These are phyloP conservation scores for Chiua virens DNA, from an alignment of 768 basidiomycete species.

Conservation along the genomic window DNA sequence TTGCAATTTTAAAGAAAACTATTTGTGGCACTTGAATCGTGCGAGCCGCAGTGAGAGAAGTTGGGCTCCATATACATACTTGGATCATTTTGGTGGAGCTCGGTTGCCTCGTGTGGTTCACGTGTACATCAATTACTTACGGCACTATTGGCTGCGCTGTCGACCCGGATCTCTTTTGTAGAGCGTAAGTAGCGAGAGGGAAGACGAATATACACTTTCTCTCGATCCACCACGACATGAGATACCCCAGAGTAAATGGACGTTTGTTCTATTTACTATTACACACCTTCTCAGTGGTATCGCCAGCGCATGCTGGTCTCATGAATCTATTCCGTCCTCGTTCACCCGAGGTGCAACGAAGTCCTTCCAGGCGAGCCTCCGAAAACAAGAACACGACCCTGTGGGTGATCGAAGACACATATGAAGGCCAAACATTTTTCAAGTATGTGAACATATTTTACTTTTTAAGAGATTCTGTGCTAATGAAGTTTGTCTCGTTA, in stretches of 20 bases:
- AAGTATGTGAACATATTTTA: conserved; percentile 46
- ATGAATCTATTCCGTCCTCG: conserved; percentile 2
- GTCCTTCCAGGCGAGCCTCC: conserved; percentile 16
- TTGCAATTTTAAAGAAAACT: conserved; percentile 11
- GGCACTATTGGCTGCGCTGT: conserved; percentile 16
- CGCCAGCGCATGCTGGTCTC: conserved; percentile 13
- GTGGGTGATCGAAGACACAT: conserved; percentile 70
- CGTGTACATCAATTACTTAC: conserved; percentile 19
- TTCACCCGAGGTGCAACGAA: not conserved
- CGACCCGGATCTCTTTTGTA: conserved; percentile 3
- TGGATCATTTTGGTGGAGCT: not conserved
- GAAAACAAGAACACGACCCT: conserved; percentile 39
- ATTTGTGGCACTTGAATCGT: conserved; percentile 3
- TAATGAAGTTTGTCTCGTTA: conserved; percentile 22
- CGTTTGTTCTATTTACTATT: conserved; percentile 13
- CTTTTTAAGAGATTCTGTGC: not conserved
- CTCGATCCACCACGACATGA: conserved; percentile 13
- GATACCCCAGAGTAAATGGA: conserved; percentile 8
- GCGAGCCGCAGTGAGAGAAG: conserved; percentile 1
- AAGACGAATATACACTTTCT: conserved; percentile 1
- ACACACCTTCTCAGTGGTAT: conserved; percentile 10
- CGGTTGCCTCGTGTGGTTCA: conserved; percentile 18
- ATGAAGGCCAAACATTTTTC: conserved; percentile 66
- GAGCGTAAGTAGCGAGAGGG: not conserved
- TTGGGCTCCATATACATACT: not conserved